Percentiles rank a stretch among this genome's conserved stretches.
Evolutionary conservation across 2,329 filamentous ascomycete species (phyloP).

Genomic region (Scedosporium aurantiacum): DNA sequence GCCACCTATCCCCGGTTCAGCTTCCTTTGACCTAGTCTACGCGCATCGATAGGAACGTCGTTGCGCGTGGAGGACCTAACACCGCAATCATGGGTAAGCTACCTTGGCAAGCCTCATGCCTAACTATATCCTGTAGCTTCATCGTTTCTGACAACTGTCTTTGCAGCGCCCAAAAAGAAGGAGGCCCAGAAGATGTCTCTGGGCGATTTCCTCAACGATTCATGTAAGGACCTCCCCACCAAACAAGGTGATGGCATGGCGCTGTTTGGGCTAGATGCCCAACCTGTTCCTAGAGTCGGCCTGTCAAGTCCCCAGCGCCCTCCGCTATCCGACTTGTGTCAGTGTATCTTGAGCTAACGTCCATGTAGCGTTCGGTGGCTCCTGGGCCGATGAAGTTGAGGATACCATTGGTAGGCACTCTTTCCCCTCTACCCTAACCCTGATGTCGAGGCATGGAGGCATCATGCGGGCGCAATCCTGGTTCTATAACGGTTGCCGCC

Average conservation of each 20-base stretch:
- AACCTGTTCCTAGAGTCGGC: too few relatives aligned
- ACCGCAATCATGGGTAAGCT: constrained; percentile 53
- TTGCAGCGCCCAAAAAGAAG: constrained; percentile 78
- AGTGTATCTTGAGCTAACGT: background rate
- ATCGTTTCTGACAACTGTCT: constrained; percentile 9
- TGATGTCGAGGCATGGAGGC: background rate
- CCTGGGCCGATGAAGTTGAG: constrained; percentile 99
- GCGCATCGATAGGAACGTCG: constrained; percentile 15
- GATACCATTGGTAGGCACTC: constrained; percentile 61
- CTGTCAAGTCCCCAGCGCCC: background rate
- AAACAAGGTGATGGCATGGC: background rate
- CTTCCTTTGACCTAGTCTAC: background rate
- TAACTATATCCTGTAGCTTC: constrained; percentile 7
- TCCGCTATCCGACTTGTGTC: background rate
- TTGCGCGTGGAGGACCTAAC: constrained; percentile 34
- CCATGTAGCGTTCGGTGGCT: constrained; percentile 50
- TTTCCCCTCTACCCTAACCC: background rate
- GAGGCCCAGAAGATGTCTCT: constrained; percentile 95
- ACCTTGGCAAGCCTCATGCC: constrained; percentile 1
- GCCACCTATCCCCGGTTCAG: background rate
- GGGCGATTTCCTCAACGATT: constrained; percentile 86
- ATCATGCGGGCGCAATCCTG: background rate
- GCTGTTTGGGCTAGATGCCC: too few relatives aligned
- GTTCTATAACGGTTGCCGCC: background rate
- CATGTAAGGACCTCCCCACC: constrained; percentile 34